These are phyloP conservation scores for Phytopythium cucurbitacearum DNA, from an alignment of 352 stramenopile genomes.

Conservation along the genomic window DNA sequence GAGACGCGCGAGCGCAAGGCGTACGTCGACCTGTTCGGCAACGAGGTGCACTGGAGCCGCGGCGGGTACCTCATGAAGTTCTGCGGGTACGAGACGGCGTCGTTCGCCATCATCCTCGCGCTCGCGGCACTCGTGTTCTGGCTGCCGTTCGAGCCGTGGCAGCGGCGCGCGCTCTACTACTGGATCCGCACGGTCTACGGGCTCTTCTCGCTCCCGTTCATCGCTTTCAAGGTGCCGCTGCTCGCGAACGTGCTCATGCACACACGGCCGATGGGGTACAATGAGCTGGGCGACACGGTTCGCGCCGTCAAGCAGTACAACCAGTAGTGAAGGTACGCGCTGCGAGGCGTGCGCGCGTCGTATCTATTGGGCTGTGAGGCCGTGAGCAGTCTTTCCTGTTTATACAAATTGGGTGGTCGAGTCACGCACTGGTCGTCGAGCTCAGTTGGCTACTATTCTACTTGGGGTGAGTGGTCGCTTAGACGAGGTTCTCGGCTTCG, in stretches of 20 bases:
- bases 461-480: constrained; percentile 7
- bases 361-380: not conserved
- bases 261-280: constrained; percentile 84
- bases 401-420: constrained; percentile 1
- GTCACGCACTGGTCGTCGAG: too few species aligned
- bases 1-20: constrained; percentile 30
- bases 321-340: constrained; percentile 12
- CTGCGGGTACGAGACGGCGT: constrained; percentile 81
- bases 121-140: constrained; percentile 57
- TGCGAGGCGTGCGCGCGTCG: not conserved
- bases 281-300: constrained; percentile 72
- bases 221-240: constrained; percentile 86
- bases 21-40: constrained; percentile 80
- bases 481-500: constrained; percentile 42
- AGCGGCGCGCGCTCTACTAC: constrained; percentile 80
- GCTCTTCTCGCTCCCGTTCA: constrained; percentile 82
- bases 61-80: constrained; percentile 87
- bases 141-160: constrained; percentile 70
- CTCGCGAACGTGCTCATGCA: constrained; percentile 81
- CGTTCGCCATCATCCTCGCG: constrained; percentile 68
- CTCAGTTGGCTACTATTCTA: constrained; percentile 9
- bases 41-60: constrained; percentile 71
- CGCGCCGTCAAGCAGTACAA: constrained; percentile 34
- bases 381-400: not conserved
- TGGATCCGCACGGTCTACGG: constrained; percentile 86